Evolutionary conservation across 768 basidiomycete genomes (phyloP), one percentile per base, ranked within the genome.

Genomic region (Auricularia heimuer): DNA sequence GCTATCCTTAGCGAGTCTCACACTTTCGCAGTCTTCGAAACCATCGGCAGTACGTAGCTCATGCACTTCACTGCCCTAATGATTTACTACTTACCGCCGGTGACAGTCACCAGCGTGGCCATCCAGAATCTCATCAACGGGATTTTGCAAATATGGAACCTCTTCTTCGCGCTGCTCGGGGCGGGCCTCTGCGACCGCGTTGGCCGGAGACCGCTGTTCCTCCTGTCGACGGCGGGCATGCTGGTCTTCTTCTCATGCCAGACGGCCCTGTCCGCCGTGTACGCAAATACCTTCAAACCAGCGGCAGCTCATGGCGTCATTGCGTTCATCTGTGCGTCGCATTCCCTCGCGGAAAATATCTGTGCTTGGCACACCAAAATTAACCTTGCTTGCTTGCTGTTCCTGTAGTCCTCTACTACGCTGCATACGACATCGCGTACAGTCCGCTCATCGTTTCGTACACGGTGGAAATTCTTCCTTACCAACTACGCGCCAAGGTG

Each of bases 391-490:
- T 87, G 8, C 86, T 83, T 7, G 84, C 90, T 66, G 89, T 83
- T 3, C 88, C 91, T 78, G 89, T 92, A 75, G 92, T 92, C 82
- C 73, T 92, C 65, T 92, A 84, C 78, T 90, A 89, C 72, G 85
- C 85, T 7, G 77, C 82, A 62, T 93, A 91, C 72, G 89, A 93
- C 71, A 71, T 94, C 54, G 90, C 90, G 14, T 93, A 91, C 79
- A 86, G 88, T 3, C 92, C 93, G 8, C 86, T 94, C 66, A 87
- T 92, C 69, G 87, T 93, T 63, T 84, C 88, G 0, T 94, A 94
- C 78, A 90, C 91, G 54, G 82, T 94, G 67, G 94, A 96, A 75
- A 94, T 95, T 75, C 77, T 94, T 63, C 92, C 92, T 3, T 93
- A 82, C 78, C 76, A 78, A 36, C 78, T 94, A 64, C 91, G 92